Evolutionary conservation across 2,329 filamentous ascomycete genomes (phyloP).

Genomic region (Talaromyces sp.): DNA sequence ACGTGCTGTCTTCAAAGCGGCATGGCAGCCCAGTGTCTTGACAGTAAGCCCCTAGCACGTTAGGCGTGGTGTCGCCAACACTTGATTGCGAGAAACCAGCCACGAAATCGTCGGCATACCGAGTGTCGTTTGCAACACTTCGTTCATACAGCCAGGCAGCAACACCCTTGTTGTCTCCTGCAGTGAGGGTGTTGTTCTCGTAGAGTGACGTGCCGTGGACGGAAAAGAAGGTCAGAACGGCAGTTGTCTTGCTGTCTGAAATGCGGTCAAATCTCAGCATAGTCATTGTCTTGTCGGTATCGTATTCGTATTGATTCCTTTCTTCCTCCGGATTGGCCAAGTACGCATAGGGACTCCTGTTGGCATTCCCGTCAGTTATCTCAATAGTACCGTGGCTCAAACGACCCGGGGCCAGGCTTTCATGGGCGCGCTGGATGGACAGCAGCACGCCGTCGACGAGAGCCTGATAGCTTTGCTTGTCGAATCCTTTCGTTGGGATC

Average conservation of each 20-base stretch:
- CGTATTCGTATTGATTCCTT: conserved; percentile 58
- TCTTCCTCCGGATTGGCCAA: conserved; percentile 77
- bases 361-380: conserved; percentile 74
- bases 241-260: conserved; percentile 70
- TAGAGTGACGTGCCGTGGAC: conserved; percentile 88
- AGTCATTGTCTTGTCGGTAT: conserved; percentile 73
- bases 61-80: conserved; percentile 86
- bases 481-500: conserved; percentile 80
- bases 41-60: conserved; percentile 81
- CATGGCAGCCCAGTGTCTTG: conserved; percentile 64
- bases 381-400: conserved; percentile 65
- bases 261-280: conserved; percentile 71
- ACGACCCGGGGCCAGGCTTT: conserved; percentile 62
- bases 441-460: conserved; percentile 80
- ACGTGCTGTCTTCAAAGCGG: conserved; percentile 70
- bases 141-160: conserved; percentile 81
- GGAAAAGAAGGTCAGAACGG: conserved; percentile 83
- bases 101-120: conserved; percentile 65
- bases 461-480: conserved; percentile 79
- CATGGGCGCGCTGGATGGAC: conserved; percentile 77
- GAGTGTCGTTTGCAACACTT: conserved; percentile 50
- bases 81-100: conserved; percentile 90
- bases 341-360: conserved; percentile 83
- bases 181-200: conserved; percentile 83
- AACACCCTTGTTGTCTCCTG: conserved; percentile 96